Percentiles rank a stretch among this genome's conserved stretches.
These are phyloP conservation scores for Gossypium schwendimanii DNA, from an alignment of 441 rosid species.

Conservation along the genomic window DNA sequence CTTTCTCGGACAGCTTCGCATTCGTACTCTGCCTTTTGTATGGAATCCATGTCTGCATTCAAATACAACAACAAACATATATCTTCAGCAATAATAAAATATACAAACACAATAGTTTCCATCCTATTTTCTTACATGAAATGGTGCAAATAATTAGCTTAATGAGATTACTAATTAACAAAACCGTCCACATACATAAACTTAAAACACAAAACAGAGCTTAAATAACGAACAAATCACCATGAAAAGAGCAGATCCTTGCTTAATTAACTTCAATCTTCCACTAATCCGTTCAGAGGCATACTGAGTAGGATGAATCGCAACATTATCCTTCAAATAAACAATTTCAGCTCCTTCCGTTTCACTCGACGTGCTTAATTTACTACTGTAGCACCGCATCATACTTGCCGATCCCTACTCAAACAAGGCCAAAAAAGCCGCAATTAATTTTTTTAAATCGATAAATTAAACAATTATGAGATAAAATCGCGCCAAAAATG, in stretches of 20 bases:
- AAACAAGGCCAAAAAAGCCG: background rate
- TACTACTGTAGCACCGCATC: slow-evolving; percentile 55
- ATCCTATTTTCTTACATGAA: background rate
- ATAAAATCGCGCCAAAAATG: slow-evolving; percentile 2
- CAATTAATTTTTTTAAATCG: too few species aligned
- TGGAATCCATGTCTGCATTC: slow-evolving; percentile 80
- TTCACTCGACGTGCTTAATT: slow-evolving; percentile 51
- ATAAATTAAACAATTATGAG: background rate
- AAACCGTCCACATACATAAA: background rate
- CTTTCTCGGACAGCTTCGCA: slow-evolving; percentile 69
- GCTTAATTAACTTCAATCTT: slow-evolving; percentile 78
- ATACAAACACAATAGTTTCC: background rate
- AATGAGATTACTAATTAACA: too few species aligned
- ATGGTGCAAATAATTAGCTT: background rate
- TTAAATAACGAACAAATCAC: slow-evolving; percentile 23
- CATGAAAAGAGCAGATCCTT: slow-evolving; percentile 65
- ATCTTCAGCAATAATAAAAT: background rate
- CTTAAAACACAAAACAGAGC: background rate
- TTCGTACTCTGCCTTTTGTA: slow-evolving; percentile 63
- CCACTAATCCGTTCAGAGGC: slow-evolving; percentile 92
- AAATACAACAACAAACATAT: slow-evolving; percentile 4
- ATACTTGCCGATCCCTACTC: slow-evolving; percentile 64
- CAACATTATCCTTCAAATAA: slow-evolving; percentile 68
- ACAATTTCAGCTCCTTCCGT: slow-evolving; percentile 69
- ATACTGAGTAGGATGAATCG: slow-evolving; percentile 88